Evolutionary conservation across 805 yeast genomes (phyloP), one percentile per base, ranked within the genome.

Genomic region (Dipodascopsis uninucleata): DNA sequence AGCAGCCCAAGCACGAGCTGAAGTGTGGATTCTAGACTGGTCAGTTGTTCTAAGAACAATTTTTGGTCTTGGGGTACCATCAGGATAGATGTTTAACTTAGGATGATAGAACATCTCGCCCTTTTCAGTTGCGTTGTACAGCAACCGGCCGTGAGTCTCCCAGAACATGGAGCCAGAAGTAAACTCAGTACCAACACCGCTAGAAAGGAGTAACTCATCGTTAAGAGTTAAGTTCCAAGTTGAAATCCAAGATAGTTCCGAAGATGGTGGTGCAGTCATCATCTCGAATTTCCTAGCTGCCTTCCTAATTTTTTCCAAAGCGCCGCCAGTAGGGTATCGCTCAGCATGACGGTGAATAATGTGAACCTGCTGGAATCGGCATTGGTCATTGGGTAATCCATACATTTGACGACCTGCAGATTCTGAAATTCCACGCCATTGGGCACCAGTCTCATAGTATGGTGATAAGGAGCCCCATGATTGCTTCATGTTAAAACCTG

Each of bases 301-400:
- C 17, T 55, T 53, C 32, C 59, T 60, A 56, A 79, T 64, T 45
- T 68, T 68, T 4, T 60, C 55, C 21, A 60, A 65, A 3, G 71
- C 66, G n/a, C 68, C 65, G 2, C 55, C 61, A 2, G 83, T 74
- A 2, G 86, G 87, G 58, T 71, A 83, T 53, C 95, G 69, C 62
- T 85, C 93, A 17, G 90, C 94, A 59, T 86, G 94, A 58, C 95
- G 74, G 55, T 80, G 78, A 40, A 82, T 65, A 18, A 83, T 64
- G 54, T 82, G 87, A 7, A 82, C 85, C 62, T 83, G 90, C 55
- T 76, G 77, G 43, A 80, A 68, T 4, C 63, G 57, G 62, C 85
- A 80, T 35, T 67, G 68, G 6, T 62, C 67, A 28, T 48, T 17
- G 2, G 68, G 64, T 20, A 61, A 49, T 5, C 61, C 59, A 28